phyloP scores from a whole-genome alignment of 129 eudicot genomes.

The Sambucus nigra region DNA sequence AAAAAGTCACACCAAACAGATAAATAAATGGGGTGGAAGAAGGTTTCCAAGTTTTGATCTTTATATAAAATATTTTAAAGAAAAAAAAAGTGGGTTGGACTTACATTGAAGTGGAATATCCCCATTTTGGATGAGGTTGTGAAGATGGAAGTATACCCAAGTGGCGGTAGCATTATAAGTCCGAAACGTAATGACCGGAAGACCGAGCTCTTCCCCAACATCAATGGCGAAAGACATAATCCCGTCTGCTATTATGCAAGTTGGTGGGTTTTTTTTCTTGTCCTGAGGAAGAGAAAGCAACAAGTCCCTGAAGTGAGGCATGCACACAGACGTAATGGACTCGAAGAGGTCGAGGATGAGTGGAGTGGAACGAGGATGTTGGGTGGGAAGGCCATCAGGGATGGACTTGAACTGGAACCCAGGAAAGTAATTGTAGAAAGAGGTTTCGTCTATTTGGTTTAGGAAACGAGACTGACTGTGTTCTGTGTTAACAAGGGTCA shows the following conservation, averaged over 20 bases:
- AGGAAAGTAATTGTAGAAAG: slow-evolving; percentile 6
- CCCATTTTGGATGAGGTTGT: slow-evolving; percentile 25
- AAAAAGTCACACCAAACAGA: background rate
- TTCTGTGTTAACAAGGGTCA: slow-evolving; percentile 22
- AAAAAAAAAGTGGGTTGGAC: background rate
- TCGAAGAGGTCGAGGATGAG: background rate
- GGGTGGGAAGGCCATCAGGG: slow-evolving; percentile 24
- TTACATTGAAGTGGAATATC: slow-evolving; percentile 35
- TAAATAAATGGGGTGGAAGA: background rate
- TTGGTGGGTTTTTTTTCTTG: background rate
- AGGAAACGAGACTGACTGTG: slow-evolving; percentile 17
- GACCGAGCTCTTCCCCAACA: slow-evolving; percentile 18
- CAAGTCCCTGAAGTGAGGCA: slow-evolving; percentile 11
- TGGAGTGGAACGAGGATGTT: slow-evolving; percentile 20
- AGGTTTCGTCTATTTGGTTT: slow-evolving; percentile 4
- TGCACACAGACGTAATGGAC: slow-evolving; percentile 4
- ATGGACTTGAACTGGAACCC: slow-evolving; percentile 11
- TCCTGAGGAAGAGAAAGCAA: background rate
- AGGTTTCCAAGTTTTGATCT: background rate
- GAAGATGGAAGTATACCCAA: slow-evolving; percentile 19
- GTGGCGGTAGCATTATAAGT: slow-evolving; percentile 24
- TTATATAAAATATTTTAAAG: no score
- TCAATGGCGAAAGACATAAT: slow-evolving; percentile 21
- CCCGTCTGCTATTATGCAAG: slow-evolving; percentile 20
- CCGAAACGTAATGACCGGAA: slow-evolving; percentile 16